Evolutionary conservation across 2,329 filamentous ascomycete species (phyloP).

Genomic region (Sporothrix luriei): DNA sequence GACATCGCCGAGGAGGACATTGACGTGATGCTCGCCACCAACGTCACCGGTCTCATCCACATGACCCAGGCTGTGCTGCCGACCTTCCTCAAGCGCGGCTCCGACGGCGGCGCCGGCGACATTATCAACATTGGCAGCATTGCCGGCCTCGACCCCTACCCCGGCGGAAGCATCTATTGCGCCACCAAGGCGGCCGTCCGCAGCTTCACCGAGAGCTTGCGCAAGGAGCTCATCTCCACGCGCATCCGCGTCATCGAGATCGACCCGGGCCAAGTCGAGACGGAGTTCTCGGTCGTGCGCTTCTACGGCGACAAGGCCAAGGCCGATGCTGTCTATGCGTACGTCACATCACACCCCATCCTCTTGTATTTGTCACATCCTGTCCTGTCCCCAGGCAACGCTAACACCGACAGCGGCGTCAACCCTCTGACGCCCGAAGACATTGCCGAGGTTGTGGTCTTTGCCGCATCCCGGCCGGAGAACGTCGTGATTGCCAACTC

Average conservation of each 20-base stretch:
- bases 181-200: conserved; percentile 88
- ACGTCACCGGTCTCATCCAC: conserved; percentile 92
- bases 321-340: conserved; percentile 87
- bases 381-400: background rate
- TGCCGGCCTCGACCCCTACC: conserved; percentile 84
- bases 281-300: conserved; percentile 85
- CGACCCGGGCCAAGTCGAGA: conserved; percentile 92
- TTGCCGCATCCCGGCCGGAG: conserved; percentile 78
- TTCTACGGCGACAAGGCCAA: conserved; percentile 88
- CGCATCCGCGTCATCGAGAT: conserved; percentile 83
- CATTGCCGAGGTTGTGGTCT: conserved; percentile 88
- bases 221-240: conserved; percentile 79
- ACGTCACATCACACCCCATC: conserved; percentile 42
- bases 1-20: conserved; percentile 82
- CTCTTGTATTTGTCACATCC: background rate
- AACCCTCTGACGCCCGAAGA: conserved; percentile 87
- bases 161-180: conserved; percentile 88
- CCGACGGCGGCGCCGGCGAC: conserved; percentile 77
- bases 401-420: conserved; percentile 56
- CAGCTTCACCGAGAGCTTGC: conserved; percentile 78
- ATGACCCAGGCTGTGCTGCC: conserved; percentile 91
- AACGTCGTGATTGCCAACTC: conserved; percentile 91
- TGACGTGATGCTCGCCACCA: conserved; percentile 84
- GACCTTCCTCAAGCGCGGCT: conserved; percentile 71
- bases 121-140: conserved; percentile 95